phyloP scores from a whole-genome alignment of 2,329 filamentous ascomycete species.

The Arthrobotrys megalospora region DNA sequence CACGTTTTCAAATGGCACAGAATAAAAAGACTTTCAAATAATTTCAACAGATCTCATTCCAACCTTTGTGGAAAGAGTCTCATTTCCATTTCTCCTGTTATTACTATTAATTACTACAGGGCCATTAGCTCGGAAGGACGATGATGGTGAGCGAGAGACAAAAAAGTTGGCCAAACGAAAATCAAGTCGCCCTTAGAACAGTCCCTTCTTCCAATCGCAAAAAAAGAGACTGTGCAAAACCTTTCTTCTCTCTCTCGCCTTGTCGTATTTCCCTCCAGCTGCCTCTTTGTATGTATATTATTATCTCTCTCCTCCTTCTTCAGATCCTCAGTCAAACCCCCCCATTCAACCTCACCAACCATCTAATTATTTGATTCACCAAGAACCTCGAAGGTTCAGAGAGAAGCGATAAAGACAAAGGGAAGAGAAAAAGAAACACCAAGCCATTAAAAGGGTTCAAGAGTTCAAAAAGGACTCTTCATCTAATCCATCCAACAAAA shows the following conservation, averaged over 20 bases:
- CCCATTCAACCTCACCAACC: slow-evolving; percentile 12
- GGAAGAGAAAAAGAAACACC: slow-evolving; percentile 43
- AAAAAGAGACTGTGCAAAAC: too few relatives aligned
- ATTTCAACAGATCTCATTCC: slow-evolving; percentile 37
- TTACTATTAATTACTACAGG: slow-evolving; percentile 60
- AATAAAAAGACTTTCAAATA: neutral
- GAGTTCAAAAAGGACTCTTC: slow-evolving; percentile 20
- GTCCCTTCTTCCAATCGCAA: neutral
- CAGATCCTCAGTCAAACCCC: neutral
- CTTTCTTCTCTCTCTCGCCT: neutral
- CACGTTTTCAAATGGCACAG: neutral
- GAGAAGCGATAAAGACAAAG: slow-evolving; percentile 58
- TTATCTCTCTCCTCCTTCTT: slow-evolving; percentile 27
- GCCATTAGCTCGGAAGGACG: slow-evolving; percentile 43
- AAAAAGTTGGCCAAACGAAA: slow-evolving; percentile 6
- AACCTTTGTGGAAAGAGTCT: slow-evolving; percentile 20
- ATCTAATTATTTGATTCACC: slow-evolving; percentile 62
- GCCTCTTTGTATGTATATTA: slow-evolving; percentile 46
- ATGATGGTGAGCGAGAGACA: slow-evolving; percentile 44
- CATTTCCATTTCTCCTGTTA: slow-evolving; percentile 45
- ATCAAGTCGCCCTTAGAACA: neutral
- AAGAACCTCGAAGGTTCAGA: slow-evolving; percentile 59
- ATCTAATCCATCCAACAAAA: slow-evolving; percentile 53
- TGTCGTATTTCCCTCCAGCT: neutral
- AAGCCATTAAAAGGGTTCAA: slow-evolving; percentile 51